Base-by-base conservation (phyloP, 2,329 filamentous ascomycete genomes). In the Massarina eburnea region DNA sequence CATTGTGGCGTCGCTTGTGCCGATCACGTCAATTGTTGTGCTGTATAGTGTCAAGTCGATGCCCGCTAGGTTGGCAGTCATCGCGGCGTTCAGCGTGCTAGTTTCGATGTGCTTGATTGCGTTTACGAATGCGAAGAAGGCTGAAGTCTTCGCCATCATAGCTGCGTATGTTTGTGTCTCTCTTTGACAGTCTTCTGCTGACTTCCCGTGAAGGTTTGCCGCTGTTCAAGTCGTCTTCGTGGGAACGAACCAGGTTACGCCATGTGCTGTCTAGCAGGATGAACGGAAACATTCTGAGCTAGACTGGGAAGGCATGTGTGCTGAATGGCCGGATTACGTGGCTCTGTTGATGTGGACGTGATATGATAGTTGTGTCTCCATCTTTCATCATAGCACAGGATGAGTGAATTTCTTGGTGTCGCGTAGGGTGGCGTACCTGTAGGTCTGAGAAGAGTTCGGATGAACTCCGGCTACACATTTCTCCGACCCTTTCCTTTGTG, bases 81-180 rank as follows among this genome's bases (percentile, higher is more conserved):
- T 56, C 8, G 53, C 43, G 2, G 43, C 14, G 1, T 56, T 56
- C 24, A 51, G 49, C 27, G 19, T 51, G 4, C 41, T 53, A 5
- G 20, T 49, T 5, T 49, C 47, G n/a, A 10, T 48, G 1, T 51
- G 45, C 21, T n/a, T 56, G 21, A 44, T 29, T 1, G 29, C 33
- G 6, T 49, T 51, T 18, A 49, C 53, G 2, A 41, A 47, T 26
- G 53, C 48, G 8, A 56, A 46, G 20, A 32, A 48, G 3, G 22
- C 41, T 4, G 53, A 56, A 5, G 41, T 51, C 1, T 56, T 56
- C 30, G 43, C 48, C 0, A 37, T 51, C 8, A 49, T 48, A 2
- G 51, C 51, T 20, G 50, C 52, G 52, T 55, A 41, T 39, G 48
- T 46, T 15, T 35, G 7, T 17, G 19, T 14, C 7, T 6, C 3